Base-by-base conservation (phyloP, 495 filamentous ascomycete genomes). In the Lepraria neglecta region DNA sequence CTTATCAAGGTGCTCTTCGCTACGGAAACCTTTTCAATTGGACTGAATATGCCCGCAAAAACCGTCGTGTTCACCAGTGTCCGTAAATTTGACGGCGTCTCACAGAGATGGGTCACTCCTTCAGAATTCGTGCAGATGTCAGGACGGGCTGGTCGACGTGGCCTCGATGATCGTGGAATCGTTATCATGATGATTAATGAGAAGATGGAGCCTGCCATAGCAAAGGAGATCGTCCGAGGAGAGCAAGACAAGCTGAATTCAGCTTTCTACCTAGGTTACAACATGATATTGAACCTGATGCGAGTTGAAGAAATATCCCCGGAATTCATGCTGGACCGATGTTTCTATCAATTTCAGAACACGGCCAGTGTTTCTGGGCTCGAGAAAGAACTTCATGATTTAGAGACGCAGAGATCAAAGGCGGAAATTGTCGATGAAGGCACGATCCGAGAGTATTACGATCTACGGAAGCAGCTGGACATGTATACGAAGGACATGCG, bases 91-190 rank as follows among this genome's bases (percentile, higher is more conserved):
- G 94, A 98, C 71, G 94, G 94, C 31, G 81, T 82, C n/a, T 77
- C 80, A 42, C 80, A 82, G 56, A 82, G 94, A 63, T 95, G 91
- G 78, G 80, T 98, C 31, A 95, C 90, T 0, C 90, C 94, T 3
- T 97, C 92, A 21, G 94, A 98, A 67, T 98, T 97, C 72, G 87
- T 97, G 60, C 94, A 98, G 70, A 98, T 98, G 94, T 95, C 94
- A 30, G 94, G 94, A 61, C 86, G 94, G 71, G 94, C 94, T 24
- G 94, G 94, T 66, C 87, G 94, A 79, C 83, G 94, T 82, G 94
- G 94, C 75, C 87, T 98, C 58, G 94, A 98, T 76, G 94, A 97
- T 54, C 88, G 94, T 59, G 94, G 94, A 81, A 95, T 98, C 69
- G 94, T 97, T 67, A 98, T 98, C 70, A 95, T 98, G 88, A 98